A percentile compares a stretch with the other conserved stretches of the same genome.
Conservation (phyloP, 108 stramenopile genomes). For the Aureococcus anophagefferens region DNA sequence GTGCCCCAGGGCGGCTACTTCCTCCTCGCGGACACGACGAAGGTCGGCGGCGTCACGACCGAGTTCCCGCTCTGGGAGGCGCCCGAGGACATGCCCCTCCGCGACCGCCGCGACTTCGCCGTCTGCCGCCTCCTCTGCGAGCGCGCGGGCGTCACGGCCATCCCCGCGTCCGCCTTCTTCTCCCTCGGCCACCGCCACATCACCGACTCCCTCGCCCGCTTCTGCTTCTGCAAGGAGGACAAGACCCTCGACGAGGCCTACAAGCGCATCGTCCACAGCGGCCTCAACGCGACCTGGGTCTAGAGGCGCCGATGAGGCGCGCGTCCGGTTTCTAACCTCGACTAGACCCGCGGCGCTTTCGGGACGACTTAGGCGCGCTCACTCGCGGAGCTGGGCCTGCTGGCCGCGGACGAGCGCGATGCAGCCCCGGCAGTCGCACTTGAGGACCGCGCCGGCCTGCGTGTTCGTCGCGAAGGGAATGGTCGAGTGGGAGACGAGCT, state of each 20-base stretch:
- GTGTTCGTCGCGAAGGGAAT: not conserved
- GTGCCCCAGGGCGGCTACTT: slow-evolving; percentile 74
- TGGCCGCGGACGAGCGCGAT: not conserved
- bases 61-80: slow-evolving; percentile 44
- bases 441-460: not conserved
- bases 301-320: no score
- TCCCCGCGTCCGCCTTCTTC: slow-evolving; percentile 77
- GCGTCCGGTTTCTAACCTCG: no score
- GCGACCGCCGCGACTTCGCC: slow-evolving; percentile 53
- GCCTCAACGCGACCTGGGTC: no score
- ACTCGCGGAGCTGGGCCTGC: no score
- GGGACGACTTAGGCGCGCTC: no score
- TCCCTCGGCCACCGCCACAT: slow-evolving; percentile 29
- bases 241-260: slow-evolving; percentile 40
- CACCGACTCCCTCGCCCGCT: slow-evolving; percentile 55
- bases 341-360: no score
- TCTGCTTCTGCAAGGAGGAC: slow-evolving; percentile 85
- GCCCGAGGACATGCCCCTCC: slow-evolving; percentile 33
- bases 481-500: not conserved
- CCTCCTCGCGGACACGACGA: slow-evolving; percentile 67
- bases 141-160: slow-evolving; percentile 64
- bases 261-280: not conserved
- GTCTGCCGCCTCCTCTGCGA: slow-evolving; percentile 64
- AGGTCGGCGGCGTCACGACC: slow-evolving; percentile 7
- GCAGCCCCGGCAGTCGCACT: not conserved